A percentile compares a stretch with the other conserved stretches of the same genome.
These are phyloP conservation scores for Arthrobotrys sphaeroides DNA, from an alignment of 2,329 filamentous ascomycete species.

Conservation along the genomic window DNA sequence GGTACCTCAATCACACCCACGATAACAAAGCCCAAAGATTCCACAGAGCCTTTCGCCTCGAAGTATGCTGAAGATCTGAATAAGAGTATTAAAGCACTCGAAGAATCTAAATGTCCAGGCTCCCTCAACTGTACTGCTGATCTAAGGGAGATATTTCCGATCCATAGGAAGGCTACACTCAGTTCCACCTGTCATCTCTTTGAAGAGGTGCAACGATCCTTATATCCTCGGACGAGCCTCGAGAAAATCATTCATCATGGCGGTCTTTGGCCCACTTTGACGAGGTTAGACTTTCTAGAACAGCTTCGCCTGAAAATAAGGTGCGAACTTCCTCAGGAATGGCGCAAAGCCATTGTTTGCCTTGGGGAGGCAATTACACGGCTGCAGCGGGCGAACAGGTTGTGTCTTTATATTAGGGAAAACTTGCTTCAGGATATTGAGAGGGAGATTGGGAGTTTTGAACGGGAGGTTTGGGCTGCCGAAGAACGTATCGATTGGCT, in stretches of 20 bases:
- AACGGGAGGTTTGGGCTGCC: neutral
- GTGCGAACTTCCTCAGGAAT: neutral
- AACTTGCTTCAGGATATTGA: slow-evolving; percentile 15
- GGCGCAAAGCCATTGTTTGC: neutral
- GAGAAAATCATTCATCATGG: neutral
- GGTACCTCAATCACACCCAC: neutral
- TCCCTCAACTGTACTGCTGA: neutral
- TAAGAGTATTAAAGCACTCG: slow-evolving; percentile 15
- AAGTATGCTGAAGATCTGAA: slow-evolving; percentile 12
- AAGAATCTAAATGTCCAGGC: neutral
- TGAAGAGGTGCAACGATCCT: neutral
- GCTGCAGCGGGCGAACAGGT: slow-evolving; percentile 20
- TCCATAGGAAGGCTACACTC: neutral
- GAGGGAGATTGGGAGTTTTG: neutral
- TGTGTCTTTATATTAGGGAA: neutral
- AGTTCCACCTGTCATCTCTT: neutral
- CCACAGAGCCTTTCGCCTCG: neutral
- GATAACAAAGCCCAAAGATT: neutral
- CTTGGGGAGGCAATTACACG: slow-evolving; percentile 29
- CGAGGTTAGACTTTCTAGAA: slow-evolving; percentile 3
- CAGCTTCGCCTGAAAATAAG: neutral
- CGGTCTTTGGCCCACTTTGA: slow-evolving; percentile 51
- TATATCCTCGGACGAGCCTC: neutral
- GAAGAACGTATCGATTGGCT: slow-evolving; percentile 70
- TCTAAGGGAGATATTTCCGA: neutral